Conservation (phyloP, 1,139 yeast genomes). For the Komagataea norvegica region DNA sequence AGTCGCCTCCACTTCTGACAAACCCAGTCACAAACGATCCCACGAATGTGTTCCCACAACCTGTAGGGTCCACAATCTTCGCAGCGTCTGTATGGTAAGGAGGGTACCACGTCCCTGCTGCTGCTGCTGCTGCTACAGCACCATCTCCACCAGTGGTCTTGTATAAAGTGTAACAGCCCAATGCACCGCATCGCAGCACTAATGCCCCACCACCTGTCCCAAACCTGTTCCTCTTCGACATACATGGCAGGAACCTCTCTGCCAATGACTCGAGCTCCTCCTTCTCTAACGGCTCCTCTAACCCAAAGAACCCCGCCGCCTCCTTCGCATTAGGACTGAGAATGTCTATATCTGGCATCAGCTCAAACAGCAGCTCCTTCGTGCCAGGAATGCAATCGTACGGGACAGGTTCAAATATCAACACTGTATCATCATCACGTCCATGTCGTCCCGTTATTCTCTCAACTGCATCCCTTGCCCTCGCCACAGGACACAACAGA, state of each 20-base stretch:
- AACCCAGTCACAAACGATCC: constrained; percentile 74
- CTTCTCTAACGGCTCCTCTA: constrained; percentile 37
- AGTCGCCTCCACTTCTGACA: constrained; percentile 42
- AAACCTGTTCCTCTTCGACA: constrained; percentile 32
- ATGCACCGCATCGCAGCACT: constrained; percentile 65
- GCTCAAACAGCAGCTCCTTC: constrained; percentile 27
- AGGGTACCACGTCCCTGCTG: constrained; percentile 52
- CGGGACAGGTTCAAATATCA: constrained; percentile 87
- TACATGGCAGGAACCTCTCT: constrained; percentile 34
- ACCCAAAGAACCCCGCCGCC: constrained; percentile 56
- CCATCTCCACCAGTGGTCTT: constrained; percentile 20
- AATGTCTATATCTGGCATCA: constrained; percentile 49
- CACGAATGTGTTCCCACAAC: constrained; percentile 87
- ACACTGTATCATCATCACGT: constrained; percentile 38
- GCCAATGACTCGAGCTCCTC: constrained; percentile 43
- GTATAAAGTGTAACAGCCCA: constrained; percentile 50
- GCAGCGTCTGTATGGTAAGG: constrained; percentile 54
- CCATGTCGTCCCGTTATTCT: constrained; percentile 26
- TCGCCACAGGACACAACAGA: constrained; percentile 54
- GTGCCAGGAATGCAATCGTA: constrained; percentile 57
- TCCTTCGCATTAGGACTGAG: constrained; percentile 85
- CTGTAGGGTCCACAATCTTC: constrained; percentile 80
- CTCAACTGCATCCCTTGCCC: constrained; percentile 15
- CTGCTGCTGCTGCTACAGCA: no score
- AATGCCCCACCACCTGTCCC: constrained; percentile 37